A percentile compares a stretch with the other conserved stretches of the same genome.
phyloP scores from a whole-genome alignment of 441 rosid genomes.

The Erodium texanum region DNA sequence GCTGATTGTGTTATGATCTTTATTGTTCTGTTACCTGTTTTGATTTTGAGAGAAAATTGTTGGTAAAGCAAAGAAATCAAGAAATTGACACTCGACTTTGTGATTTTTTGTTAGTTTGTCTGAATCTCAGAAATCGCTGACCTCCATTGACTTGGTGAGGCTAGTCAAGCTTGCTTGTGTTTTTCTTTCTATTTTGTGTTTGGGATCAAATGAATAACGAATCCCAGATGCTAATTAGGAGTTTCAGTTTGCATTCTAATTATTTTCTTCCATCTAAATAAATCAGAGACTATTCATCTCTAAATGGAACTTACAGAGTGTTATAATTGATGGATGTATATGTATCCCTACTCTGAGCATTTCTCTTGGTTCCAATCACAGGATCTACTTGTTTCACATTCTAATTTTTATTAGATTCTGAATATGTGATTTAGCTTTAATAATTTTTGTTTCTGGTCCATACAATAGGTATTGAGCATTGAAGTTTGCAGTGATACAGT shows the following conservation, averaged over 20 bases:
- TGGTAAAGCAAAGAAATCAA: not conserved
- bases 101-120: not conserved
- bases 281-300: not conserved
- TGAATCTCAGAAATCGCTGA: not conserved
- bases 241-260: not conserved
- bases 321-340: not conserved
- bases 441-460: slow-evolving; percentile 5
- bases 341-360: not conserved
- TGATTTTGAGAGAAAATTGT: not conserved
- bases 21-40: slow-evolving; percentile 10
- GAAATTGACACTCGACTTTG: not conserved
- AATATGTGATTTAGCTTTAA: no score
- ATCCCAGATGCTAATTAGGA: not conserved
- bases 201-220: not conserved
- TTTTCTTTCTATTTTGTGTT: not conserved
- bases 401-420: no score
- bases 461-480: slow-evolving; percentile 19
- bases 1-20: slow-evolving; percentile 10
- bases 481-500: slow-evolving; percentile 11
- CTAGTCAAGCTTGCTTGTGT: not conserved
- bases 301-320: not conserved
- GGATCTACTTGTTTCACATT: no score
- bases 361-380: not conserved
- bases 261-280: not conserved
- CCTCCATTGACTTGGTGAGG: not conserved